A percentile compares a stretch with the other conserved stretches of the same genome.
These are phyloP conservation scores for Neurospora sp. DNA, from an alignment of 495 filamentous ascomycete species.

Conservation along the genomic window DNA sequence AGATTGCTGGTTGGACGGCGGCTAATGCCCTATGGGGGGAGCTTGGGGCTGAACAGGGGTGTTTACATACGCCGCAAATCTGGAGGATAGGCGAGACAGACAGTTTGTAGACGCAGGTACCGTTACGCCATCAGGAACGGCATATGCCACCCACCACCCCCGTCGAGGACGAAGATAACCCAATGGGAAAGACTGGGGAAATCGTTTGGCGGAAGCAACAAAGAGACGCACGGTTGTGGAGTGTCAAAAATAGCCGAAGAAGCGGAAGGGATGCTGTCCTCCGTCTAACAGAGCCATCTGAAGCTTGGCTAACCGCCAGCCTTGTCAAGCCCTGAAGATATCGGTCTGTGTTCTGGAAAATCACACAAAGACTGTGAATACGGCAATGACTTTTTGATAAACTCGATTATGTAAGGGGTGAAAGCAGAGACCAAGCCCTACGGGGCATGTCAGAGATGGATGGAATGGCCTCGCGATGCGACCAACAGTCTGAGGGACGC, in stretches of 20 bases:
- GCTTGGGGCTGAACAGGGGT: conserved; percentile 2
- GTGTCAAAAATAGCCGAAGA: conserved; percentile 9
- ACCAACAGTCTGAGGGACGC: background rate
- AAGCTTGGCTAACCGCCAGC: conserved; percentile 12
- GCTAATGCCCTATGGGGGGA: conserved; percentile 22
- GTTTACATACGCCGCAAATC: background rate
- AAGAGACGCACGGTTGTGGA: conserved; percentile 8
- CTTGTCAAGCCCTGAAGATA: background rate
- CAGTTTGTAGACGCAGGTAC: background rate
- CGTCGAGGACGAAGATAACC: background rate
- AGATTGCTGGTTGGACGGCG: conserved; percentile 25
- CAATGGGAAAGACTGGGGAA: background rate
- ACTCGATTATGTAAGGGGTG: background rate
- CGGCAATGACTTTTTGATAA: background rate
- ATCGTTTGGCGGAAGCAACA: conserved; percentile 11
- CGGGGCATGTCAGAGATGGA: background rate
- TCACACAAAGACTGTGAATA: background rate
- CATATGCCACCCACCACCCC: background rate
- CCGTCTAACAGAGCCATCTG: background rate
- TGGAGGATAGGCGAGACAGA: background rate
- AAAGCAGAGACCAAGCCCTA: background rate
- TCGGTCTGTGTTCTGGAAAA: background rate
- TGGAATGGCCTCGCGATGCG: background rate
- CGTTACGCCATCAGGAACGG: background rate
- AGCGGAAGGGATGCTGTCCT: background rate